Base-by-base conservation (phyloP, 1,284 basidiomycete species). In the Cutaneotrichosporon cutaneum region DNA sequence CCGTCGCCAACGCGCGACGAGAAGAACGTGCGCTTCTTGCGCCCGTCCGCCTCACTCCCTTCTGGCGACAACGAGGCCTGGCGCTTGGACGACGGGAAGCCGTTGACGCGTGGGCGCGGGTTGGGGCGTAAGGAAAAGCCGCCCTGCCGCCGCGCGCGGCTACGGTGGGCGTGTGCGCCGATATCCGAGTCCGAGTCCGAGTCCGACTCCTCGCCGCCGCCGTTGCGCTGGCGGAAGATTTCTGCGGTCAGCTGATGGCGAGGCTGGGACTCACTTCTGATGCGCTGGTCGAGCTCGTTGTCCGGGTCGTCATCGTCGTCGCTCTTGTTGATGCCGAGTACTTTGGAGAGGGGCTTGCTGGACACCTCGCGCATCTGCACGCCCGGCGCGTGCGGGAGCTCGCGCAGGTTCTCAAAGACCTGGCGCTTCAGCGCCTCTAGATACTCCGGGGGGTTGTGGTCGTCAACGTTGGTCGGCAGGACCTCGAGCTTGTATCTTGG, bases 401-500 rank as follows among this genome's bases (percentile, higher is more conserved):
- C 85, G 22, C 88, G 84, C 8, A 98, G 80, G 61, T 93, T 89
- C 66, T 90, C 86, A 53, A 96, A 81, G 7, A 92, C 90, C 27
- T 84, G 85, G 18, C 82, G 81, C 67, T 88, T 86, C 56, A 96
- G 87, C 63, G 85, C 85, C 62, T 96, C 88, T 22, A 99, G 80
- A 53, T 91, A 92, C 70, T 94, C 89, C 68, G 86, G 86, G 59
- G 89, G 80, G 76, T 99, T 99, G 72, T 91, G 81, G 76, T 99
- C 93, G 65, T 96, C 94, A 88, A 96, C 92, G 74, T 97, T 97
- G 68, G 90, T 98, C 62, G 85, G 84, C 11, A 88, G 84, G 3
- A 99, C 94, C 72, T 97, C 93, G 32, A 99, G 83, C 69, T 94
- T 86, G 81, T 95, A 99, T 61, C 94, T 84, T 14, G 96, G 96